A percentile compares a stretch with the other conserved stretches of the same genome.
These are phyloP conservation scores for Glycine tomentella DNA, from an alignment of 306 rosid genomes.

Conservation along the genomic window DNA sequence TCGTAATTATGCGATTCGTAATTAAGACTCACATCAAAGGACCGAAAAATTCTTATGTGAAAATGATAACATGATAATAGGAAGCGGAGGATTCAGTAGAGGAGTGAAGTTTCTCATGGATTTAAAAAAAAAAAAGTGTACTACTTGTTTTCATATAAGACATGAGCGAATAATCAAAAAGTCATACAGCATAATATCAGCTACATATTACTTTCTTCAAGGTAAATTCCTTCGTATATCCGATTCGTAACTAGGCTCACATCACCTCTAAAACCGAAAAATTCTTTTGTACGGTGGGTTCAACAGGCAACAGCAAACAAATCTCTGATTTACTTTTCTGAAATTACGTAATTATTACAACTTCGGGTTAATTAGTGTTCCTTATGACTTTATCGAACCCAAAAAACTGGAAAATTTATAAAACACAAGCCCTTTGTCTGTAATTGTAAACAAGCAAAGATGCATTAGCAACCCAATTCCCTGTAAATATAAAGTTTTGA, in stretches of 20 bases:
- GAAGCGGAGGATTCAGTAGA: no score
- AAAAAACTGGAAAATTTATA: no score
- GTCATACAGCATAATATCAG: background rate
- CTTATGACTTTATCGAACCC: background rate
- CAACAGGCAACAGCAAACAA: background rate
- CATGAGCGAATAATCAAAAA: background rate
- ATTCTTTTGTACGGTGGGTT: background rate
- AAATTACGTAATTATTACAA: no score
- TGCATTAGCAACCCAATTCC: constrained; percentile 34
- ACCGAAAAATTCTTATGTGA: no score
- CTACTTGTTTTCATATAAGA: no score
- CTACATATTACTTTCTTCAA: constrained; percentile 6
- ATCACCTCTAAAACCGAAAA: background rate
- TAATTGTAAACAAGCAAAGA: background rate
- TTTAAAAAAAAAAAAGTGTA: no score
- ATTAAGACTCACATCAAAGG: no score
- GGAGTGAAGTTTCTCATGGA: no score
- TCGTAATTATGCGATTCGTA: no score
- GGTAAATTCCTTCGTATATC: background rate
- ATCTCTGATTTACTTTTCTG: background rate
- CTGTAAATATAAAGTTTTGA: background rate
- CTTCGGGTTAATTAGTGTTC: background rate
- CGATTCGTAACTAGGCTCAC: background rate
- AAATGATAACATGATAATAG: no score
- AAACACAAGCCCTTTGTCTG: no score